Evolutionary conservation across 768 basidiomycete species (phyloP), one percentile per base, ranked within the genome.

Genomic region (Lactarius psammicola): DNA sequence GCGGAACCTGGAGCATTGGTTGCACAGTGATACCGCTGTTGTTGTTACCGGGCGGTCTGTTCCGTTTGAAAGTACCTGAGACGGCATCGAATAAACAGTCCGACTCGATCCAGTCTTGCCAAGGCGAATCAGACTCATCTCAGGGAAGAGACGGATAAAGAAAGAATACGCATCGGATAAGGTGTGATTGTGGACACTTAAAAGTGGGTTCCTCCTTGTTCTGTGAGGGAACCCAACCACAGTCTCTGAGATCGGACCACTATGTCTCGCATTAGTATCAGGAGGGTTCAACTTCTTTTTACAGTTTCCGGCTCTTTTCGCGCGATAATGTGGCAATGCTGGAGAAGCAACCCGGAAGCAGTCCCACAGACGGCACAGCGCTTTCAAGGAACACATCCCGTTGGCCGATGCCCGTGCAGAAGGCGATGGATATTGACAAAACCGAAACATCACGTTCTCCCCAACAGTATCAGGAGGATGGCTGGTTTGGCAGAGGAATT

Each of bases 131-230:
- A 7, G 8, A 64, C 73, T 71, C 64, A 73, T 75, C 13, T 72
- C 64, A 0, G 73, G 73, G 20, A 70, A 13, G 69, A 62, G 75
- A 26, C 73, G 72, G 9, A 75, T 75, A 58, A 75, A 75, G 61
- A 71, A 76, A 9, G 0, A 0, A 62, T 72, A 72, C n/a, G 8
- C 1, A 56, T 74, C 63, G 59, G 75, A 77, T 3, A 1, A 3
- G 2, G 0, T 0, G 33, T 59, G 67, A 63, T 75, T 72, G 23
- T 44, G 17, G 1, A 0, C 1, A 33, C 62, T 67, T 59, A 63
- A 23, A 18, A 56, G 4, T 1, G 54, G 40, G 1, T n/a, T n/a
- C n/a, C 0, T 0, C 6, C 1, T 9, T 46, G 30, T 49, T 10
- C 15, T 9, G 8, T 6, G 2, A 2, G n/a, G 65, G 65, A 15